Conservation (phyloP, 192 early-diverging fungal species). For the Rhizophagus sp. region DNA sequence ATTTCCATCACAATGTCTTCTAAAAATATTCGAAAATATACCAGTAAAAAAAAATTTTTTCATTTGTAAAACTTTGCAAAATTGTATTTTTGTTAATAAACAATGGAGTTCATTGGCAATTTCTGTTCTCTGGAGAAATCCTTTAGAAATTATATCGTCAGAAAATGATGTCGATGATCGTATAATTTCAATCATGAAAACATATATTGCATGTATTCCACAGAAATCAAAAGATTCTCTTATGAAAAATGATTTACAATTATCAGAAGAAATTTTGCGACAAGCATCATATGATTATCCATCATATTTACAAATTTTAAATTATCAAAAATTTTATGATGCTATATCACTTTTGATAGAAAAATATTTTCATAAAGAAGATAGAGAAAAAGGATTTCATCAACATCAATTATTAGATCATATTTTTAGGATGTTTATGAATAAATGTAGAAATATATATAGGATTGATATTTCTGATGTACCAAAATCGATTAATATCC, state of each 20-base stretch:
- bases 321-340: not conserved
- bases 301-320: not conserved
- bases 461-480: not conserved
- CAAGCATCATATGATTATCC: not conserved
- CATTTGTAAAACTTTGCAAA: not conserved
- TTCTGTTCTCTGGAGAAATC: not conserved
- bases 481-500: not conserved
- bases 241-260: not conserved
- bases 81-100: not conserved
- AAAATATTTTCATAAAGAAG: not conserved
- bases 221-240: not conserved
- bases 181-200: not conserved
- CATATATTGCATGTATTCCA: not conserved
- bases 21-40: not conserved
- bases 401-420: not conserved
- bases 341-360: not conserved
- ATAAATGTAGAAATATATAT: not conserved
- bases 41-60: not conserved
- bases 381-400: not conserved
- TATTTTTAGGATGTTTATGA: not conserved
- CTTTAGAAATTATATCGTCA: not conserved
- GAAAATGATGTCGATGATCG: not conserved
- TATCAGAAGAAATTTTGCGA: not conserved
- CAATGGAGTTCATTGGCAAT: not conserved
- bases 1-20: not conserved